phyloP scores from a whole-genome alignment of 257 asterid species.

The Gentiana dahurica region DNA sequence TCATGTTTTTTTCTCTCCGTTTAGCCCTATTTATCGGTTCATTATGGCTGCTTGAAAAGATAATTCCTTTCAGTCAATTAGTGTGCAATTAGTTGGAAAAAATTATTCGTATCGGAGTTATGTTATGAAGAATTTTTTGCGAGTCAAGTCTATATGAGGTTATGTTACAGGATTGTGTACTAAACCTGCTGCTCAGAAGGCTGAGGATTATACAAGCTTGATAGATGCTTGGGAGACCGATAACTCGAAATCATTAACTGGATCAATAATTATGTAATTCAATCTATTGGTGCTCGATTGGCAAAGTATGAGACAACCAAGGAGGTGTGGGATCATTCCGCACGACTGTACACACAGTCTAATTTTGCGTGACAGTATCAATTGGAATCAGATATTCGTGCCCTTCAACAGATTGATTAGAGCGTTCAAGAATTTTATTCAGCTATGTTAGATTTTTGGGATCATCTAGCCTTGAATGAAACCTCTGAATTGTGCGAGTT shows the following conservation, averaged over 20 bases:
- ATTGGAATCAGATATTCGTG: too few species aligned
- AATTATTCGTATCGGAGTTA: neutral
- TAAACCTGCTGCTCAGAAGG: too few species aligned
- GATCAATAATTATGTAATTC: too few species aligned
- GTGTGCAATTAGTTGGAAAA: neutral
- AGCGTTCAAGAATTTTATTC: neutral
- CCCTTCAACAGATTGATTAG: too few species aligned
- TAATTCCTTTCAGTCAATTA: neutral
- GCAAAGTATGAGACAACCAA: neutral
- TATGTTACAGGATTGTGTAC: neutral
- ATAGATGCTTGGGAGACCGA: too few species aligned
- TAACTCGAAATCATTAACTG: neutral
- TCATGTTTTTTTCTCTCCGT: too few species aligned
- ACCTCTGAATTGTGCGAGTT: too few species aligned
- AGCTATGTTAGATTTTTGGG: neutral
- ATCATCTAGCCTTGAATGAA: neutral
- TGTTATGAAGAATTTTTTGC: neutral
- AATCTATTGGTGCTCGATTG: too few species aligned
- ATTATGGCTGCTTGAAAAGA: neutral
- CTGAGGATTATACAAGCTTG: too few species aligned
- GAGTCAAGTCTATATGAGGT: neutral
- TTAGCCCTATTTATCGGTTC: too few species aligned
- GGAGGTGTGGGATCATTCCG: neutral
- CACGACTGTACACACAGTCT: neutral
- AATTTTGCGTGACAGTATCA: neutral